A percentile compares a stretch with the other conserved stretches of the same genome.
These are phyloP conservation scores for Rhizomucor pusillus DNA, from an alignment of 371 early-diverging fungal genomes.

Conservation along the genomic window DNA sequence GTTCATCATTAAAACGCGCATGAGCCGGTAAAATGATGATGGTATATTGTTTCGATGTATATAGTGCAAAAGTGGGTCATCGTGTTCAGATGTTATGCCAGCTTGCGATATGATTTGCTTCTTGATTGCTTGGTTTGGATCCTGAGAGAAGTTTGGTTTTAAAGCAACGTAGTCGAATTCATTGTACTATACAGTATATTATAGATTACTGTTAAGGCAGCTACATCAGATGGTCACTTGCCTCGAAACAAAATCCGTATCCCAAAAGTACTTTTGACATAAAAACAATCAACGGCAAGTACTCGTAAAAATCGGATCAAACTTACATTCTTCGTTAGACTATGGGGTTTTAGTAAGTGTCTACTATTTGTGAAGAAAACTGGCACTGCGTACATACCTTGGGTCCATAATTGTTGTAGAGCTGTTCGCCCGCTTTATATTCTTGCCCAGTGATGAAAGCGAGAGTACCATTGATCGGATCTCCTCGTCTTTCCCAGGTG, in stretches of 20 bases:
- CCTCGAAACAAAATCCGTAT: conserved; percentile 65
- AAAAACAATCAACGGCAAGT: not conserved
- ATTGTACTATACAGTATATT: conserved; percentile 29
- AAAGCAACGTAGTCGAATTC: conserved; percentile 47
- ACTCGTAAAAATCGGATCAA: conserved; percentile 21
- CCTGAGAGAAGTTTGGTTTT: conserved; percentile 58
- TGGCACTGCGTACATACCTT: conserved; percentile 35
- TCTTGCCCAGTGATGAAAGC: conserved; percentile 37
- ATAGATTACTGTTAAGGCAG: not conserved
- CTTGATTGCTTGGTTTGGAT: conserved; percentile 50
- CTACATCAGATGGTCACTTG: conserved; percentile 5
- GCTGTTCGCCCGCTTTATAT: conserved; percentile 39
- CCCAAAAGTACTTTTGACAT: conserved; percentile 39
- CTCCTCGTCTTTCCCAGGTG: conserved; percentile 44
- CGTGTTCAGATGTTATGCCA: conserved; percentile 28
- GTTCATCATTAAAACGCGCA: conserved; percentile 68
- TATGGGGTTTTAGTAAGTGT: conserved; percentile 1
- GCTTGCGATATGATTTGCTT: conserved; percentile 37
- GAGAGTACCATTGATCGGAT: conserved; percentile 23
- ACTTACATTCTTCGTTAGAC: conserved; percentile 70
- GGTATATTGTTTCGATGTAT: conserved; percentile 47
- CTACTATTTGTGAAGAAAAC: not conserved
- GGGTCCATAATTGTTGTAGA: conserved; percentile 69
- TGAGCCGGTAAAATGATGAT: conserved; percentile 37
- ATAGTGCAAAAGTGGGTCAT: conserved; percentile 34